Base-by-base conservation (phyloP, 306 rosid species). In the Alnus rubra region DNA sequence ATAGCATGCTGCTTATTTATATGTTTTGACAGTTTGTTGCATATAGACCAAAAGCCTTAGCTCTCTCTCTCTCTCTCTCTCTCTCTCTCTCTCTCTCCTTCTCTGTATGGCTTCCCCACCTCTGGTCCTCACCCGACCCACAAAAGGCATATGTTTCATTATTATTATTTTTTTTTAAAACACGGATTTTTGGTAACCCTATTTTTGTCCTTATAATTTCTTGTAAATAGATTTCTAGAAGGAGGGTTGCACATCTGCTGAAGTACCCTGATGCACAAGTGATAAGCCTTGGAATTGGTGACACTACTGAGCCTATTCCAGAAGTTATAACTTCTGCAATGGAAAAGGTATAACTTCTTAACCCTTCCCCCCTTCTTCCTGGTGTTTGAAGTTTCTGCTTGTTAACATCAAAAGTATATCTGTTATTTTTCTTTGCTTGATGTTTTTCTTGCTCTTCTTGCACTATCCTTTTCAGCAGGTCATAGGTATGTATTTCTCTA, bases 201-300 rank as follows among this genome's bases (percentile, higher is more conserved):
- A 11, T 10, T 39, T 42, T 82, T 62, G 14, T 53, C 50, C 58
- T 9, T 72, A 12, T 63, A 28, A 37, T 74, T 42, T 76, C 9
- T 44, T 11, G 76, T 65, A 48, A 68, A 77, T 67, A 95, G 99
- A 69, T 95, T 78, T 97, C 96, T 67, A 89, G 98, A 80, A 95
- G 99, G 85, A 95, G 86, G 83, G 16, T 65, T 76, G 98, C 97
- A 2, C 99, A 93, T 86, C 83, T 95, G 92, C 88, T 80, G 79
- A 95, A 91, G 86, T 88, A 88, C 86, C 99, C 99, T 76, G 99
- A 95, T 88, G 98, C 97, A 11, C 88, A 93, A 84, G 92, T 95
- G 78, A 95, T 95, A 78, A 92, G 98, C 82, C 97, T 95, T 82
- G 99, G 99, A 55, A 93, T 95, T 78, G 99, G 99, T 76, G 99